Evolutionary conservation across 257 asterid species (phyloP), one percentile per base, ranked within the genome.

Genomic region (Orobanche coerulescens): DNA sequence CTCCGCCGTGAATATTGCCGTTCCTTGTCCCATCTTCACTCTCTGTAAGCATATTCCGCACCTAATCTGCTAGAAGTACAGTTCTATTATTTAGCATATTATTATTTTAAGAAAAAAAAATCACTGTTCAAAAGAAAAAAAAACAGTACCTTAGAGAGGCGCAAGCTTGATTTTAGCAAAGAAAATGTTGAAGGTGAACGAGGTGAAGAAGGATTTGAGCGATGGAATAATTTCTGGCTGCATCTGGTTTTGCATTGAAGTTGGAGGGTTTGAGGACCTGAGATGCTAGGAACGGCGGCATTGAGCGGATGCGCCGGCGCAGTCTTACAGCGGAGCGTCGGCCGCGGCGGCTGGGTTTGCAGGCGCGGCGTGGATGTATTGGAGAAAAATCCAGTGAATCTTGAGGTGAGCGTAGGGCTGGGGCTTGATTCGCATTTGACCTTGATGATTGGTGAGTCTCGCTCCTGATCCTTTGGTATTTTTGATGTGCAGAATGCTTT

Each of bases 1-100:
- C 79, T 89, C 97, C 76, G 99, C 97, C 81, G 97, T 93, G 87
- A 93, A 89, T 40, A 87, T 87, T 14, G 97, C 97, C 37, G 84
- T 89, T 2, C 96, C 99, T 47, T 87, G 93, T 22, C 96, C 96
- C 2, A 88, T 76, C 66, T 82, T 86, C 68, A 89, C 87, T 48
- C 73, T 56, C 69, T 79, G 84, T 31, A 73, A 44, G 61, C 99
- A 93, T 65, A 90, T 71, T 7, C 96, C 95, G 36, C 99, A 93
- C 70, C 87, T 86, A 24, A 81, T 77, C 96, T 88, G 93, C 70
- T 66, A 31, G 12, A 3, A 50, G 31, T n/a, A 51, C n/a, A n/a
- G n/a, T n/a, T n/a, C n/a, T n/a, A n/a, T n/a, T n/a, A n/a, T n/a
- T n/a, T n/a, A n/a, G n/a, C n/a, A n/a, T n/a, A n/a, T n/a, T n/a